Evolutionary conservation across 805 yeast species (phyloP), one percentile per base, ranked within the genome.

Genomic region (Candida ascalaphidarum): DNA sequence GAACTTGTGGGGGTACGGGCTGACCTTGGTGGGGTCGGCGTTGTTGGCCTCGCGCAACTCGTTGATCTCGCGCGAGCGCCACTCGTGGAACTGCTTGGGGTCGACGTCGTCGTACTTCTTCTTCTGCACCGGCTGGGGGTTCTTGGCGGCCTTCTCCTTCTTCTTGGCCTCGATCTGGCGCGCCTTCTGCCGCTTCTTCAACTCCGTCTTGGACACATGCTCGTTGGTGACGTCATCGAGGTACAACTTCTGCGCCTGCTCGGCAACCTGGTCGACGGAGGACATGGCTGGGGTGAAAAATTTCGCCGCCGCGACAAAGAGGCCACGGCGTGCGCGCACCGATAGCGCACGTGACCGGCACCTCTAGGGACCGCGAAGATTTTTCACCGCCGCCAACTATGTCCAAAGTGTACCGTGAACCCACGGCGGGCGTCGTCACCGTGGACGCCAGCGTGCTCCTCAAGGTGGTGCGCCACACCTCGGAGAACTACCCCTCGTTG

Each of bases 1-100:
- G 66, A 89, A 89, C 68, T 89, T 89, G 72, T 89, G 98, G 44
- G 98, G 98, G 62, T 89, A 89, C 31, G 98, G 98, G 60, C 85
- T 82, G 44, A 88, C 81, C 39, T 77, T 76, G 35, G 76, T 46
- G 17, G 62, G 53, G 37, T 70, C 73, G 36, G 63, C 54, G 28
- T 53, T 44, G 42, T 56, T 49, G 27, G 52, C 53, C 32, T 49
- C 49, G 68, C 94, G 83, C 50, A 84, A 69, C 44, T 79, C 92
- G 35, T 77, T 73, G 49, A 89, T 71, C 62, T 89, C 95, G 50
- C 89, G 79, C 25, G 95, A 76, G 67, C 98, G 81, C 53, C 85
- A 77, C 60, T 88, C 96, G 48, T 72, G 81, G 63, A 85, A 89
- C 66, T 89, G 96, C 55, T 82, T 86, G 50, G 98, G 98, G 52